Evolutionary conservation across 495 filamentous ascomycete genomes (phyloP).

Genomic region (Neurospora discreta): DNA sequence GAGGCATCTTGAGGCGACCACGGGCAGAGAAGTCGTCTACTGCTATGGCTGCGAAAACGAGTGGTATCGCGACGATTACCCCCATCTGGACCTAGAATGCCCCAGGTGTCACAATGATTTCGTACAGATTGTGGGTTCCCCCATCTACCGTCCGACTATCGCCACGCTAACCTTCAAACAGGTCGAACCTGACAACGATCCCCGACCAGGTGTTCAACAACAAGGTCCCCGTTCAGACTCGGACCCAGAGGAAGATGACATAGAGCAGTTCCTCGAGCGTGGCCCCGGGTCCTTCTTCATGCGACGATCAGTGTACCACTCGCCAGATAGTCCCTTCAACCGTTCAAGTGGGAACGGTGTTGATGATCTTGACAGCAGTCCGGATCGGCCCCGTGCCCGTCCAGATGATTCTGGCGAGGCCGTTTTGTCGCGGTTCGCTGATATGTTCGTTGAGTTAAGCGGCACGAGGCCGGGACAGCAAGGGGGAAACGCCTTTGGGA

Average conservation of each 20-base stretch:
- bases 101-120: slow-evolving; percentile 70
- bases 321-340: neutral
- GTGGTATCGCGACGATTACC: slow-evolving; percentile 58
- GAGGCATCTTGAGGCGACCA: slow-evolving; percentile 29
- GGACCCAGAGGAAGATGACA: slow-evolving; percentile 36
- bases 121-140: slow-evolving; percentile 63
- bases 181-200: slow-evolving; percentile 32
- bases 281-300: slow-evolving; percentile 35
- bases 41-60: slow-evolving; percentile 74
- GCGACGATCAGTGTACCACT: slow-evolving; percentile 7
- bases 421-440: slow-evolving; percentile 31
- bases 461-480: slow-evolving; percentile 1
- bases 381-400: neutral
- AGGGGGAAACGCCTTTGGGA: neutral
- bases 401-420: slow-evolving; percentile 14
- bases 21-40: slow-evolving; percentile 56
- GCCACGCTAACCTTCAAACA: slow-evolving; percentile 16
- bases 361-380: neutral
- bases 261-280: slow-evolving; percentile 35
- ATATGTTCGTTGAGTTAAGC: slow-evolving; percentile 25
- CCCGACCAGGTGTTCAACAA: slow-evolving; percentile 25
- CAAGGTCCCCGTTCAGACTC: slow-evolving; percentile 28
- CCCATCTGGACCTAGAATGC: slow-evolving; percentile 45
- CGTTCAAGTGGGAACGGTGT: neutral
- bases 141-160: neutral